phyloP scores from a whole-genome alignment of 495 filamentous ascomycete species.

The Penicillium silybi region DNA sequence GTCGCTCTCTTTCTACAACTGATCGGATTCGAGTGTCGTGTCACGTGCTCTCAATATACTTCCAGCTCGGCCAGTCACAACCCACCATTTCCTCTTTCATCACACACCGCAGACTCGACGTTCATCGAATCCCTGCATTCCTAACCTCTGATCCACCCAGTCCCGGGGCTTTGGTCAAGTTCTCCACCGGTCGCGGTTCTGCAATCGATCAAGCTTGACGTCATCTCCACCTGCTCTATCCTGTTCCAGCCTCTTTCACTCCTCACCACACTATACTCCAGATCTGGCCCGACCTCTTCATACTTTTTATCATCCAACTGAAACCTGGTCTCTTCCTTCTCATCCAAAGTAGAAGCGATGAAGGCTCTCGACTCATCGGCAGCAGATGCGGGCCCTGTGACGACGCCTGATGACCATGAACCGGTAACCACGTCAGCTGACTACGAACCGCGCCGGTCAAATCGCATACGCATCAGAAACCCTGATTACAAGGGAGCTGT shows the following conservation, averaged over 20 bases:
- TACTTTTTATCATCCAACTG: neutral
- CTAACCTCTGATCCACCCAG: neutral
- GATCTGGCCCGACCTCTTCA: neutral
- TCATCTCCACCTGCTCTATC: neutral
- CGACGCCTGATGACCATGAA: neutral
- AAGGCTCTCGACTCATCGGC: neutral
- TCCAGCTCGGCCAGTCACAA: neutral
- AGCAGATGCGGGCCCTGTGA: neutral
- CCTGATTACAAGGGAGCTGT: neutral
- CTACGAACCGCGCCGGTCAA: neutral
- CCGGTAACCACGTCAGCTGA: neutral
- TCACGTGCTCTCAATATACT: neutral
- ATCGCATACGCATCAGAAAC: neutral
- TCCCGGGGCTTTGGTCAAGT: too few species aligned
- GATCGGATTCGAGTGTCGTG: neutral
- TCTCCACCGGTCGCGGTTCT: too few species aligned
- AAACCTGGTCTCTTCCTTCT: neutral
- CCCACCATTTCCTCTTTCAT: neutral
- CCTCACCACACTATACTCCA: neutral
- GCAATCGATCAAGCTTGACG: neutral
- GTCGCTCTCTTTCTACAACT: conserved; percentile 4
- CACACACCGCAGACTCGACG: neutral
- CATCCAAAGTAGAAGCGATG: neutral
- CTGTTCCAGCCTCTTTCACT: neutral
- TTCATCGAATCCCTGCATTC: neutral